Conservation (phyloP, 129 eudicot species). For the Centrapalus pauciflorus region DNA sequence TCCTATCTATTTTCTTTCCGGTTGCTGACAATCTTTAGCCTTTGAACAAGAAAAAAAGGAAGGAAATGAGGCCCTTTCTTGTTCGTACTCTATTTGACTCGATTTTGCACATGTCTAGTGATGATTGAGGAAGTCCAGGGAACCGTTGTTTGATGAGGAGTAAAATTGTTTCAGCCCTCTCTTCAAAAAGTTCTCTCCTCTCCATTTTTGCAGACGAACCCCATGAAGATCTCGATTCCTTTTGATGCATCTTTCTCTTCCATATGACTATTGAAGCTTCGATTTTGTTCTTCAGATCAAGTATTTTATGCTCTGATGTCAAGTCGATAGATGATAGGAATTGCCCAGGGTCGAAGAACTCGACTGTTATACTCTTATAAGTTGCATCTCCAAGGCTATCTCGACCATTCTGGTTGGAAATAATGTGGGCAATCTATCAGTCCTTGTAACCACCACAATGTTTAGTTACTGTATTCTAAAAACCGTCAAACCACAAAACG, state of each 20-base stretch:
- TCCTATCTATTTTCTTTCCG: not conserved
- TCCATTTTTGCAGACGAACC: conserved; percentile 62
- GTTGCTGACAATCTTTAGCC: not conserved
- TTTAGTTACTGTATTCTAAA: not conserved
- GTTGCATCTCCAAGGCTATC: conserved; percentile 63
- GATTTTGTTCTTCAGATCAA: conserved; percentile 77
- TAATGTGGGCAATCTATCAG: not conserved
- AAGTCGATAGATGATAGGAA: conserved; percentile 63
- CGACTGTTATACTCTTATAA: conserved; percentile 70
- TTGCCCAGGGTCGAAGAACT: conserved; percentile 63
- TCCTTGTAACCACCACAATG: not conserved
- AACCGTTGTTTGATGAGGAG: conserved; percentile 71
- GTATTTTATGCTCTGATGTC: conserved; percentile 67
- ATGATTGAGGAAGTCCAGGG: conserved; percentile 78
- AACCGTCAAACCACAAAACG: not conserved
- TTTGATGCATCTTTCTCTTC: conserved; percentile 72
- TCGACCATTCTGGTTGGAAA: conserved; percentile 56
- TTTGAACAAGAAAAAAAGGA: not conserved
- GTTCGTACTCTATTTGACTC: conserved; percentile 52
- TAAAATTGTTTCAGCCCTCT: conserved; percentile 76
- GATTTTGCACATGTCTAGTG: conserved; percentile 75
- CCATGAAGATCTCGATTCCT: conserved; percentile 67
- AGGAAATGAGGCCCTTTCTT: not conserved
- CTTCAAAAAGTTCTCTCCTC: conserved; percentile 82
- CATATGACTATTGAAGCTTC: conserved; percentile 90